Evolutionary conservation across 108 stramenopile genomes (phyloP), one percentile per base, ranked within the genome.

Genomic region (Halocafeteria seosinensis): DNA sequence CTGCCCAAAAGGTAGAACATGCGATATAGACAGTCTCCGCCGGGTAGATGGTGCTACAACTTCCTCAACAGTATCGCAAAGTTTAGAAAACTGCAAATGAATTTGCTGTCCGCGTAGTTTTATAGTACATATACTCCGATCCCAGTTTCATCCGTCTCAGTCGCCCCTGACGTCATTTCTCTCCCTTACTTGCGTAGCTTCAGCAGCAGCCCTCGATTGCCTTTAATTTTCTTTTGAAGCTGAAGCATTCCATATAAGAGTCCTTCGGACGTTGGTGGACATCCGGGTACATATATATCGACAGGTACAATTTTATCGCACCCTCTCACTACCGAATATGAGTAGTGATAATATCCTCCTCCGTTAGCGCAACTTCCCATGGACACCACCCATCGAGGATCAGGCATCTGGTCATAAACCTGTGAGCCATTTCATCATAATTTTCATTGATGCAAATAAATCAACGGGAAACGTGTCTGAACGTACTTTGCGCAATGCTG

Each of bases 261-360:
- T 0, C 91, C 93, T 75, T 97, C 95, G 0, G 95, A 90, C 37
- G 92, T 95, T 5, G 95, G 93, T 68, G 95, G 95, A 77, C 95
- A 98, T 38, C 95, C 93, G 24, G 95, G 95, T 25, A 98, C 96
- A 68, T 97, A 97, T 73, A 97, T 92, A 72, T 97, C 95, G 12
- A 98, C 96, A 25, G 96, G 96, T 62, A 98, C 96, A 71, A 98
- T 95, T 62, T 91, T 52, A 76, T 94, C 95, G 74, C 91, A 95
- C 6, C 94, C 94, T 52, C 94, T 75, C 17, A 95, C 94, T 1
- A 98, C 92, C 13, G 92, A 81, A 66, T 98, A 98, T 5, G 92
- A 94, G 77, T 98, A 98, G 75, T 98, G 96, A 78, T 98, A 98
- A 80, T 98, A 98, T 38, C 96, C 96, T n/a, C 96, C 96, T 9